phyloP scores from a whole-genome alignment of 345 rosid genomes.

The Iberis pinnata region DNA sequence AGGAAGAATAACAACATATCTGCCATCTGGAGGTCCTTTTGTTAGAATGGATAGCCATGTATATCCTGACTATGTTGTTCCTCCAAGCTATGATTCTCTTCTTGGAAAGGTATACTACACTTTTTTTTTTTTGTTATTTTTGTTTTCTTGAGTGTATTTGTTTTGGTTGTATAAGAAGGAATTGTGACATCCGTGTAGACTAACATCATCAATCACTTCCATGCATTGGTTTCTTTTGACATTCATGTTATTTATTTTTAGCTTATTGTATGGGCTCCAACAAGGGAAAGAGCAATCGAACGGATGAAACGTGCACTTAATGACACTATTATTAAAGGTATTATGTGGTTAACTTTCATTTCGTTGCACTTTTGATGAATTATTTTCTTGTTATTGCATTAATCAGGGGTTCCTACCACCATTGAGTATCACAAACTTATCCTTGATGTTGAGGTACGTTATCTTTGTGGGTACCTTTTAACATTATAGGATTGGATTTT shows the following conservation, averaged over 20 bases:
- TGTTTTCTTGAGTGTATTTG: slow-evolving; percentile 15
- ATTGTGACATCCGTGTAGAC: not conserved
- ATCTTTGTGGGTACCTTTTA: not conserved
- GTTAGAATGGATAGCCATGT: slow-evolving; percentile 99
- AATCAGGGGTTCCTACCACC: slow-evolving; percentile 90
- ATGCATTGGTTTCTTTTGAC: not conserved
- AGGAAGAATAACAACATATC: slow-evolving; percentile 93
- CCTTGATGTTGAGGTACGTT: slow-evolving; percentile 82
- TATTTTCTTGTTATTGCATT: slow-evolving; percentile 1
- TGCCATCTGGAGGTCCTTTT: slow-evolving; percentile 99
- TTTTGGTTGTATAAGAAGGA: not conserved
- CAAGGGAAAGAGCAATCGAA: slow-evolving; percentile 93
- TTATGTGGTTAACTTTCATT: not conserved
- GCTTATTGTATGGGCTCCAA: slow-evolving; percentile 99
- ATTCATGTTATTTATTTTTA: slow-evolving; percentile 27
- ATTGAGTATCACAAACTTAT: slow-evolving; percentile 92
- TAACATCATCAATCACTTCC: not conserved
- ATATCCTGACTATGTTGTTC: slow-evolving; percentile 93
- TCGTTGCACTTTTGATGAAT: not conserved
- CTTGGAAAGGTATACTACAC: slow-evolving; percentile 77
- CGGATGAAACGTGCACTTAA: slow-evolving; percentile 97
- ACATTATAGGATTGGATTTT: slow-evolving; percentile 4
- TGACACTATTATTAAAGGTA: slow-evolving; percentile 91
- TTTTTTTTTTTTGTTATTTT: slow-evolving; percentile 2
- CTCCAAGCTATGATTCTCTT: slow-evolving; percentile 97